Evolutionary conservation across 257 asterid species (phyloP).

Genomic region (Solanum sparsipilum): DNA sequence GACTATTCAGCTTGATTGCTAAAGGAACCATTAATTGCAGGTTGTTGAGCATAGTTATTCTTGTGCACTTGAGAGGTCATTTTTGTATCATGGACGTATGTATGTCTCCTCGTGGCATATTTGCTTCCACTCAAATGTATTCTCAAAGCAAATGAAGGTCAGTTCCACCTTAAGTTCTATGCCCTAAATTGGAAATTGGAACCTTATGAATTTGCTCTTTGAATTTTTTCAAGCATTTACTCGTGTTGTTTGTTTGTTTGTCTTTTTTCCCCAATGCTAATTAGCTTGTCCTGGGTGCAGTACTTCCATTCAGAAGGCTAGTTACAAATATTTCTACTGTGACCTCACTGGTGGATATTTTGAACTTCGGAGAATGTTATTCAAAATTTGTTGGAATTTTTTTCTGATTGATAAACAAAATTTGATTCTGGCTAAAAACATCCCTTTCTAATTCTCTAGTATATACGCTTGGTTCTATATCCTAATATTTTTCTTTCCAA

Average conservation of each 20-base stretch:
- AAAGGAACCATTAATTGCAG: constrained; percentile 24
- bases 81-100: constrained; percentile 89
- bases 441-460: background rate
- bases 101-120: constrained; percentile 82
- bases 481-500: background rate
- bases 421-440: background rate
- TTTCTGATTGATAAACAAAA: background rate
- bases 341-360: background rate
- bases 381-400: background rate
- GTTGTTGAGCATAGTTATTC: constrained; percentile 88
- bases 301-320: background rate
- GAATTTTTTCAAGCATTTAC: background rate
- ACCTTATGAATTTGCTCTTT: background rate
- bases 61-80: constrained; percentile 93
- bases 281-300: background rate
- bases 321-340: background rate
- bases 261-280: background rate
- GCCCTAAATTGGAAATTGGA: background rate
- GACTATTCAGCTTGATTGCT: background rate
- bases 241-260: background rate
- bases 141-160: constrained; percentile 94
- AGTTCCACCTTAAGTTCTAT: background rate
- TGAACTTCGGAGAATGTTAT: background rate
- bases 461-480: background rate
- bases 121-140: constrained; percentile 92